Percentiles rank a stretch among this genome's conserved stretches.
phyloP scores from a whole-genome alignment of 1,284 basidiomycete genomes.

The Trichosporon asahii region DNA sequence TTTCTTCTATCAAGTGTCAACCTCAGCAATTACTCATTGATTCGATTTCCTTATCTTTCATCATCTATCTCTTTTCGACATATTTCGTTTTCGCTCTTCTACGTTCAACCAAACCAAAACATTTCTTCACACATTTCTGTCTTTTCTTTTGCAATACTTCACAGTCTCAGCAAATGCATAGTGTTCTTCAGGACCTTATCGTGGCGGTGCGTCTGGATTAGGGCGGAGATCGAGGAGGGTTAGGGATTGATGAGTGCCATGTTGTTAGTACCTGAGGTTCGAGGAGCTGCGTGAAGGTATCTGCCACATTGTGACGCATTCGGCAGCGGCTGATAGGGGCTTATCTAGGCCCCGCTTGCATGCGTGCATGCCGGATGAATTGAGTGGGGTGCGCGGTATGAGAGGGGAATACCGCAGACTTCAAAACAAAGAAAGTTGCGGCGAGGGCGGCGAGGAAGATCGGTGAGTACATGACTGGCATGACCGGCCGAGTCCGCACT shows the following conservation, averaged over 20 bases:
- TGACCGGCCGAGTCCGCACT: background rate
- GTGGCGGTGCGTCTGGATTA: background rate
- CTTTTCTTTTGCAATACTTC: background rate
- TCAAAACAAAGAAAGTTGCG: background rate
- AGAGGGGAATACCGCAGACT: background rate
- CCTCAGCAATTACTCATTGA: conserved; percentile 1
- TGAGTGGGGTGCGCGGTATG: background rate
- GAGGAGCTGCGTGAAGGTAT: background rate
- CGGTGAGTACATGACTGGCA: background rate
- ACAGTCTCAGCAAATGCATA: conserved; percentile 15
- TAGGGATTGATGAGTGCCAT: background rate
- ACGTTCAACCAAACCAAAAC: conserved; percentile 11
- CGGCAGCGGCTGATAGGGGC: background rate
- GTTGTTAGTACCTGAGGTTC: background rate
- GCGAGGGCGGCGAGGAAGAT: background rate
- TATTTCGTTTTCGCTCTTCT: conserved; percentile 27
- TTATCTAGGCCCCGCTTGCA: background rate
- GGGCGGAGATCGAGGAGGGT: background rate
- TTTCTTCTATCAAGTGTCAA: background rate
- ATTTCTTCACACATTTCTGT: conserved; percentile 10
- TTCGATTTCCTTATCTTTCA: background rate
- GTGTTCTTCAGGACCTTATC: background rate
- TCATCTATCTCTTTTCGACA: background rate
- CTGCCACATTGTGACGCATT: background rate
- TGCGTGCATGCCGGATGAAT: background rate